Evolutionary conservation across 2,329 filamentous ascomycete genomes (phyloP), one percentile per base, ranked within the genome.

Genomic region (Colletotrichum higginsianum): DNA sequence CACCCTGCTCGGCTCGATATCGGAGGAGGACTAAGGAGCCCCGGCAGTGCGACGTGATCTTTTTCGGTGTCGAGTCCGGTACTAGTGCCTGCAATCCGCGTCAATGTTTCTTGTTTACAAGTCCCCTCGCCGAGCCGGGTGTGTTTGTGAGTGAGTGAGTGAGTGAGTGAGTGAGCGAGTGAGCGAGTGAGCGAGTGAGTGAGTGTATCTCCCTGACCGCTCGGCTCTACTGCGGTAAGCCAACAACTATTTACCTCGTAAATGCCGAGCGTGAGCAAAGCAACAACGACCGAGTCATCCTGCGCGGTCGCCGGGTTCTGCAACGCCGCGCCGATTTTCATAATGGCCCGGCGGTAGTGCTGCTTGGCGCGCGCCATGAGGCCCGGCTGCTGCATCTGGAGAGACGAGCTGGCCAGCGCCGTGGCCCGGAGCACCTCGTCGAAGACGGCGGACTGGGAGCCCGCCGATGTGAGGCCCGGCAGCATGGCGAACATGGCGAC

Each of bases 361-460:
- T 61, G 46, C 21, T n/a, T 52, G 40, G 60, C 67, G 23, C 42
- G 62, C 8, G 5, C 16, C 64, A 73, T 73, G 52, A 73, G 60
- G 9, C 58, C 60, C 40, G 50, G 18, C 60, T 72, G 67, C 21
- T 21, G 52, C 46, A 47, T n/a, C 38, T 65, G 67, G 3, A 60
- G 26, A 11, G 67, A 60, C 4, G 60, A 60, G 26, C 60, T 71
- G 8, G 67, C 71, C 38, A 73, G 11, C 42, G 71, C 71, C n/a
- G 71, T 72, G 35, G 71, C 71, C 47, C 64, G 60, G 35, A 73
- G 35, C 18, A 55, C 71, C 26, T 67, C 58, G 13, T 63, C 49
- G 5, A 73, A 71, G 38, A 49, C 60, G 5, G 38, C 67, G 44
- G 74, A 73, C 40, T 74, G 77, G 52, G 79, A 75, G 15, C 16